A percentile compares a stretch with the other conserved stretches of the same genome.
Evolutionary conservation across 2,329 filamentous ascomycete species (phyloP).

Genomic region (Seiridium unicorne): DNA sequence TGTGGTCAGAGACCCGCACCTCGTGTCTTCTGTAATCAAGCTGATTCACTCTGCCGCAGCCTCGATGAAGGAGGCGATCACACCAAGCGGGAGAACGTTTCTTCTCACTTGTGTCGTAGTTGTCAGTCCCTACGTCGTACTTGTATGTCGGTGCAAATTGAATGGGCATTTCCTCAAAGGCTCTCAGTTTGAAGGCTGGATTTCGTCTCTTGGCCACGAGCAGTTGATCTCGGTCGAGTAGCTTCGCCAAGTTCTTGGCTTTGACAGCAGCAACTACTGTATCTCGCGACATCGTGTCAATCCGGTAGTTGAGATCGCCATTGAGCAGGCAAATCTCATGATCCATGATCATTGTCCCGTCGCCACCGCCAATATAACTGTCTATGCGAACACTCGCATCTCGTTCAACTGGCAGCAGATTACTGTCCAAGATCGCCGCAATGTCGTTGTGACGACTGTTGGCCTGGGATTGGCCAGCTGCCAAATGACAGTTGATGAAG

Average conservation of each 20-base stretch:
- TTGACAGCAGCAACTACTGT: slow-evolving; percentile 85
- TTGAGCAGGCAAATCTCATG: slow-evolving; percentile 98
- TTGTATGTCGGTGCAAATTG: slow-evolving; percentile 96
- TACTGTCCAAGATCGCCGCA: slow-evolving; percentile 80
- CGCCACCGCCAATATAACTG: slow-evolving; percentile 85
- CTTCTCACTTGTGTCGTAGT: slow-evolving; percentile 94
- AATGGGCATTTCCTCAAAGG: slow-evolving; percentile 89
- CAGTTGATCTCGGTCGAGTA: slow-evolving; percentile 91
- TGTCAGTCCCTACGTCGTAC: slow-evolving; percentile 93
- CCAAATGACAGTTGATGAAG: slow-evolving; percentile 96
- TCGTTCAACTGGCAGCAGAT: slow-evolving; percentile 69
- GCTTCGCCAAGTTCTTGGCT: slow-evolving; percentile 75
- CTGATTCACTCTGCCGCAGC: slow-evolving; percentile 79
- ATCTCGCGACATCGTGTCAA: slow-evolving; percentile 94
- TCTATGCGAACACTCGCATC: slow-evolving; percentile 69
- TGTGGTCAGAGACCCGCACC: slow-evolving; percentile 85
- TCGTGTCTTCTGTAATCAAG: slow-evolving; percentile 87
- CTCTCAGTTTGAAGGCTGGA: slow-evolving; percentile 81
- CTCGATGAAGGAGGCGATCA: slow-evolving; percentile 86
- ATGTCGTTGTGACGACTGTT: slow-evolving; percentile 91
- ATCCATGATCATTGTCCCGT: slow-evolving; percentile 91
- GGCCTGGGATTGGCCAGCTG: slow-evolving; percentile 88
- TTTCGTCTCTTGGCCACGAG: slow-evolving; percentile 87
- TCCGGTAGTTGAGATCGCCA: slow-evolving; percentile 96
- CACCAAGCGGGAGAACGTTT: slow-evolving; percentile 94